Conservation (phyloP, 805 yeast genomes). For the Nakazawaea pomicola region DNA sequence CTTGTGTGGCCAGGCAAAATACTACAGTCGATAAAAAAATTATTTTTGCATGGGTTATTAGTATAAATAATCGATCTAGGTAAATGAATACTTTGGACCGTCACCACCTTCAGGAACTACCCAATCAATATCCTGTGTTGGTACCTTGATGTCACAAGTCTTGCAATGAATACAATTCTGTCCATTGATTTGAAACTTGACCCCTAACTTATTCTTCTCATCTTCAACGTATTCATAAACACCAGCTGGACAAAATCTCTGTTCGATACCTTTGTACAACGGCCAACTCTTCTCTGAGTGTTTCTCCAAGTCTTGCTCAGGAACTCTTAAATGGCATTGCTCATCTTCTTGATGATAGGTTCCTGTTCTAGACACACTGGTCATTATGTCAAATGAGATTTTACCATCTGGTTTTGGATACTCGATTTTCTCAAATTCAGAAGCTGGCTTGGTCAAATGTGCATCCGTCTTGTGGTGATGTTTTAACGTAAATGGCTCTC, state of each 20-base stretch:
- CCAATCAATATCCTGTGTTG: slow-evolving; percentile 93
- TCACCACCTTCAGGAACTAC: slow-evolving; percentile 99
- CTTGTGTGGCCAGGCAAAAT: neutral
- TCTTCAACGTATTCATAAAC: slow-evolving; percentile 88
- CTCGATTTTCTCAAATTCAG: slow-evolving; percentile 60
- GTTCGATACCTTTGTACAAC: slow-evolving; percentile 80
- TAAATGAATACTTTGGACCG: slow-evolving; percentile 93
- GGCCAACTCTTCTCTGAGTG: slow-evolving; percentile 73
- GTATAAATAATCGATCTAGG: slow-evolving; percentile 28
- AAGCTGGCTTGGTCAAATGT: slow-evolving; percentile 62
- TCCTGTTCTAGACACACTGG: slow-evolving; percentile 95
- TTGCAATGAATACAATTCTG: slow-evolving; percentile 98
- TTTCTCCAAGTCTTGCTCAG: slow-evolving; percentile 53
- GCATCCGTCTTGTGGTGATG: slow-evolving; percentile 66
- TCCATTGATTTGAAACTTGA: slow-evolving; percentile 86
- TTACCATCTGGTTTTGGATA: slow-evolving; percentile 97
- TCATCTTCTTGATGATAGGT: slow-evolving; percentile 95
- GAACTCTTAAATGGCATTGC: slow-evolving; percentile 75
- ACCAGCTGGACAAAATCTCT: slow-evolving; percentile 96
- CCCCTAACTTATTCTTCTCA: slow-evolving; percentile 52
- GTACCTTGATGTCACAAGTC: slow-evolving; percentile 96
- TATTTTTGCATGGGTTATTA: neutral
- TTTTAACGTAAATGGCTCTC: slow-evolving; percentile 82
- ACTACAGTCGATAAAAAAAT: neutral
- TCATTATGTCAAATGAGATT: slow-evolving; percentile 83